Conservation (phyloP, 306 rosid species). For the Spatholobus suberectus region DNA sequence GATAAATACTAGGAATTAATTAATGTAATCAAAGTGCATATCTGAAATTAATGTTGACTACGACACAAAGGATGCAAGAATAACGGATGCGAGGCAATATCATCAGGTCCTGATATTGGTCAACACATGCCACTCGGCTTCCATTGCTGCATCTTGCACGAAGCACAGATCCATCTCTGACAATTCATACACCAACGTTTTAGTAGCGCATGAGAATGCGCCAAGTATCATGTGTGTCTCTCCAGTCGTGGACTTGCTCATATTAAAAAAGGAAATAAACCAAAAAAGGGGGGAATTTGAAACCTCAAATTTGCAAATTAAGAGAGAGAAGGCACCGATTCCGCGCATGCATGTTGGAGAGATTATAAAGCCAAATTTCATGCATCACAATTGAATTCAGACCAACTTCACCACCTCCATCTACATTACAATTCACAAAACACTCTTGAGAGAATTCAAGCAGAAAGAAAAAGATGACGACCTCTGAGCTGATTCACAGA, state of each 20-base stretch:
- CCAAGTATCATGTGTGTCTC: background rate
- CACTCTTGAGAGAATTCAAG: background rate
- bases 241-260: background rate
- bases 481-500: slow-evolving; percentile 56
- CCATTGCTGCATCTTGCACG: background rate
- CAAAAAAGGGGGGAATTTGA: background rate
- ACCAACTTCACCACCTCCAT: slow-evolving; percentile 1
- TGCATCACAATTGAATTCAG: slow-evolving; percentile 57
- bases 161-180: background rate
- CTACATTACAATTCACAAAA: background rate
- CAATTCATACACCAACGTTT: background rate
- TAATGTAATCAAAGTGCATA: too few species aligned
- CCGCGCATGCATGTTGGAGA: slow-evolving; percentile 52
- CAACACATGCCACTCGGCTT: background rate
- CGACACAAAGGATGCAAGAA: too few species aligned
- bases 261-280: background rate
- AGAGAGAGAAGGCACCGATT: background rate
- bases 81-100: too few species aligned
- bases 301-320: slow-evolving; percentile 28
- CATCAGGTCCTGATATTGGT: too few species aligned
- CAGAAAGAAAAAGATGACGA: background rate
- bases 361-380: slow-evolving; percentile 66
- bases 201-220: background rate
- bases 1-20: too few species aligned
- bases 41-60: too few species aligned